A percentile compares a stretch with the other conserved stretches of the same genome.
Evolutionary conservation across 73 alveolate genomes (phyloP).

Genomic region (Tetrahymena borealis): DNA sequence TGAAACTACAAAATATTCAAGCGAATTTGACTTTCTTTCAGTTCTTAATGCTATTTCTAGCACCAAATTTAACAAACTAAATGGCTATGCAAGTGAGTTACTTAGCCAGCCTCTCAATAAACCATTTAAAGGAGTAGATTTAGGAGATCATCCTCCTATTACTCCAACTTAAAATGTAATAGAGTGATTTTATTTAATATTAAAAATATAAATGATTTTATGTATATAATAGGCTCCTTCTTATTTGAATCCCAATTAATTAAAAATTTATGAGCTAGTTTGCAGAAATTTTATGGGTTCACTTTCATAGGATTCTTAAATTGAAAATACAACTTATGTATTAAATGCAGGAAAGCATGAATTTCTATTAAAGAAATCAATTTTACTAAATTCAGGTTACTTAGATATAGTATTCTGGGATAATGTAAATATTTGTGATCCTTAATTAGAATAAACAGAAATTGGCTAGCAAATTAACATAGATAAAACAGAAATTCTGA

Average conservation of each 20-base stretch:
- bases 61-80: neutral
- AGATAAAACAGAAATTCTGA: neutral
- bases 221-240: constrained; percentile 34
- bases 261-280: constrained; percentile 54
- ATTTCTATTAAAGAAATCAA: constrained; percentile 73
- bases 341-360: constrained; percentile 66
- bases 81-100: neutral
- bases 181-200: constrained; percentile 35
- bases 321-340: constrained; percentile 69
- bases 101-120: neutral
- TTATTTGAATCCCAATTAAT: constrained; percentile 52
- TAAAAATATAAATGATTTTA: neutral
- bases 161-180: constrained; percentile 95
- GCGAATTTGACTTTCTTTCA: constrained; percentile 76
- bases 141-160: constrained; percentile 99
- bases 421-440: neutral
- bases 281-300: constrained; percentile 96
- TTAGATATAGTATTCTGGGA: constrained; percentile 37
- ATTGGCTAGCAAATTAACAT: neutral
- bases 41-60: constrained; percentile 52
- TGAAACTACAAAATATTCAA: constrained; percentile 86
- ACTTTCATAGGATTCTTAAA: constrained; percentile 84
- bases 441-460: neutral
- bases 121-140: constrained; percentile 90
- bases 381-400: constrained; percentile 79